phyloP scores from a whole-genome alignment of 306 rosid genomes.

The Potentilla sterilis region DNA sequence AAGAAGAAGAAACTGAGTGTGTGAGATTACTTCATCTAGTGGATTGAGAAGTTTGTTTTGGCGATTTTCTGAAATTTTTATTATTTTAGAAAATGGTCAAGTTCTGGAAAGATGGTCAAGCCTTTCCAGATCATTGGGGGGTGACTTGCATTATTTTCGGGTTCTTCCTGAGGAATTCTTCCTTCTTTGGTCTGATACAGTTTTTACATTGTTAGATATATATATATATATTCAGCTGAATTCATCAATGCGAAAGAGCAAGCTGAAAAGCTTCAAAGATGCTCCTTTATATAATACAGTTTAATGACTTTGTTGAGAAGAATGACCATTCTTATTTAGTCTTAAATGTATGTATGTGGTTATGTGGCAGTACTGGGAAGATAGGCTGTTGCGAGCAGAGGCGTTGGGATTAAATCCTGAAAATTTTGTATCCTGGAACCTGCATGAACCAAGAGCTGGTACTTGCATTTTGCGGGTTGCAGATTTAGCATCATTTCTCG shows the following conservation, averaged over 20 bases:
- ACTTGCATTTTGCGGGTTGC: constrained; percentile 74
- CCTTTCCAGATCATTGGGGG: constrained; percentile 89
- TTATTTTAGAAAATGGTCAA: constrained; percentile 55
- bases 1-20: too few species aligned
- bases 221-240: background rate
- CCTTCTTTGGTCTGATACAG: background rate
- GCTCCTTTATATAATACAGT: background rate
- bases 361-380: constrained; percentile 78
- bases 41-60: background rate
- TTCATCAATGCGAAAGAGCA: background rate
- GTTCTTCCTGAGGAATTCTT: constrained; percentile 79
- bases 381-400: too few species aligned
- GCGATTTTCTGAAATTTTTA: constrained; percentile 46
- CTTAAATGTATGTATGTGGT: constrained; percentile 15
- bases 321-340: constrained; percentile 4
- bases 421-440: constrained; percentile 91
- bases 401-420: constrained; percentile 89
- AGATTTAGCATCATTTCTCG: constrained; percentile 63
- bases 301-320: background rate
- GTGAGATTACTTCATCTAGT: background rate
- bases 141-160: constrained; percentile 90
- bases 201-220: too few species aligned
- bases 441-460: constrained; percentile 79
- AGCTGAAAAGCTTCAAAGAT: background rate
- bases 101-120: constrained; percentile 83